These are phyloP conservation scores for Penicillium diatomitis DNA, from an alignment of 495 filamentous ascomycete genomes.

Conservation along the genomic window DNA sequence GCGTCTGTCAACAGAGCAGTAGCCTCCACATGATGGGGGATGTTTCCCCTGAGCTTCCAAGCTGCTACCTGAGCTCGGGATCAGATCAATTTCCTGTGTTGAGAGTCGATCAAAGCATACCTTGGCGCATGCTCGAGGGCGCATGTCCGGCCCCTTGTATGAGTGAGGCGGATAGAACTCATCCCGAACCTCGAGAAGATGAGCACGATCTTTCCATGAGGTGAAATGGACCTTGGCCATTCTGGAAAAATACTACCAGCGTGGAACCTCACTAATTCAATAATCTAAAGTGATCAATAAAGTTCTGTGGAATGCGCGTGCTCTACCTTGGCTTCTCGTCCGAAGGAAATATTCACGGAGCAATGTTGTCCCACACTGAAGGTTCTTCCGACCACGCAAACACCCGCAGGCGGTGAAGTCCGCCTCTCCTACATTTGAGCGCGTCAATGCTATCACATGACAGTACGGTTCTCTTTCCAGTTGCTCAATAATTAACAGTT, in stretches of 20 bases:
- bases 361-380: conserved; percentile 6
- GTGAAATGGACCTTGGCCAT: conserved; percentile 75
- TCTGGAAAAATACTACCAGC: background rate
- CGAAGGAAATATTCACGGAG: conserved; percentile 9
- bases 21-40: conserved; percentile 74
- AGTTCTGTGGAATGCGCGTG: background rate
- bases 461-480: too few species aligned
- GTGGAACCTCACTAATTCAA: background rate
- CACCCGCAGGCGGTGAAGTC: too few species aligned
- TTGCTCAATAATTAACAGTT: too few species aligned
- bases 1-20: conserved; percentile 71
- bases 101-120: conserved; percentile 19
- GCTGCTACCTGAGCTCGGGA: conserved; percentile 31
- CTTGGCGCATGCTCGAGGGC: conserved; percentile 35
- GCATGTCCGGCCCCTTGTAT: conserved; percentile 29
- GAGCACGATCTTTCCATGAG: conserved; percentile 60
- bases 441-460: too few species aligned
- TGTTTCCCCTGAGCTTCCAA: conserved; percentile 59
- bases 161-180: conserved; percentile 52
- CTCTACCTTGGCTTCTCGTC: background rate
- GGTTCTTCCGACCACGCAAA: conserved; percentile 1
- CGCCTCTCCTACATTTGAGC: too few species aligned
- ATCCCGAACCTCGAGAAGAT: conserved; percentile 57
- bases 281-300: background rate
- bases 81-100: background rate